Conservation (phyloP, 345 rosid species). For the Cardamine resedifolia region DNA sequence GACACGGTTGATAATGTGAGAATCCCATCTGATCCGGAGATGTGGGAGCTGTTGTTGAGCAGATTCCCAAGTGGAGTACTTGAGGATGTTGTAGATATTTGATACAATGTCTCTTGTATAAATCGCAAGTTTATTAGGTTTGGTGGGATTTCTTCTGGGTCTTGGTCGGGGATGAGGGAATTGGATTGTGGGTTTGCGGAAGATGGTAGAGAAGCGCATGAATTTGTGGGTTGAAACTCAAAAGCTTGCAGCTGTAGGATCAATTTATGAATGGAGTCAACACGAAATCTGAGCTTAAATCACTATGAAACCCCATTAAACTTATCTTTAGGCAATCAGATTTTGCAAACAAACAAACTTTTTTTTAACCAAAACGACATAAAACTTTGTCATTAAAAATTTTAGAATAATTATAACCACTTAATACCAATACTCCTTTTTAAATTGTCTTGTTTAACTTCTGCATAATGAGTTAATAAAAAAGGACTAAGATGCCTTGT, state of each 20-base stretch:
- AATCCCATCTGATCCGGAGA: constrained; percentile 69
- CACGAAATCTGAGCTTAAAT: no score
- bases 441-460: no score
- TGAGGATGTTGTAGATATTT: constrained; percentile 63
- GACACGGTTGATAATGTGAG: constrained; percentile 68
- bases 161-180: constrained; percentile 35
- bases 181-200: background rate
- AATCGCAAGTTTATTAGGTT: constrained; percentile 18
- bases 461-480: no score
- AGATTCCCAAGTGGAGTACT: constrained; percentile 74
- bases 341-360: background rate
- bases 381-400: no score
- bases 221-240: background rate
- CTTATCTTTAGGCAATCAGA: background rate
- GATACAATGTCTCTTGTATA: constrained; percentile 58
- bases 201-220: constrained; percentile 24
- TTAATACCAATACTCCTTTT: no score
- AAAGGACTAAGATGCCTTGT: no score
- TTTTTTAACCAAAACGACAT: no score
- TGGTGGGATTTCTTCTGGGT: constrained; percentile 32
- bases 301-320: no score
- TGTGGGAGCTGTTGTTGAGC: constrained; percentile 53
- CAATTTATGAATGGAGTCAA: no score
- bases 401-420: no score
- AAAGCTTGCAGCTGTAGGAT: no score